Base-by-base conservation (phyloP, 306 rosid genomes). In the Dicorynia guianensis region DNA sequence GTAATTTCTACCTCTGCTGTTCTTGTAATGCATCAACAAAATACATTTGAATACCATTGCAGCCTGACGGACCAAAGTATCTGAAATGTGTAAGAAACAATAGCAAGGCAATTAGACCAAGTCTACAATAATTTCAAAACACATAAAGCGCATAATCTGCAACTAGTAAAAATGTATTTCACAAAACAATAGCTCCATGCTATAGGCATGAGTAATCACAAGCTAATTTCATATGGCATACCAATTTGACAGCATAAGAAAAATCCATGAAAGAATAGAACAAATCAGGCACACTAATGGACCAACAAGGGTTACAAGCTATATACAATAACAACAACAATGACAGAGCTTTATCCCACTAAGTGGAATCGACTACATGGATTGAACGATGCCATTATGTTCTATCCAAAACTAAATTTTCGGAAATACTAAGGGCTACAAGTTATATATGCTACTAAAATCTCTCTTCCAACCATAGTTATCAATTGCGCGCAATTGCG, bases 11-110 rank as follows among this genome's bases (percentile, higher is more conserved):
- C 97, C 99, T 76, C 97, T 86, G 85, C 93, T 82, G 79, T 92
- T 95, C 90, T 90, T 95, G 87, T 83, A 90, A 86, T 90, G 89
- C 85, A 95, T 87, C 79, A 95, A 86, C 74, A 95, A 75, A 73
- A 81, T 59, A 79, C 93, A 95, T 90, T 95, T 95, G 70, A 87
- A 56, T 64, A 86, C 86, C 97, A 95, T 95, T 58, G 89, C 96
- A 55, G 97, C 97, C 82, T 92, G 97, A 63, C 97, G 92, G 33
- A 83, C 99, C 96, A 95, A 79, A 70, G 96, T 85, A 85, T 95
- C 99, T 95, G 97, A 84, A 59, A 74, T 77, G 76, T 48, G 58
- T 35, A 70, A 72, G 82, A 63, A 35, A 79, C 49, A 52, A 73
- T 42, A 36, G 38, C 83, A 84, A 53, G 12, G 39, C 69, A 63